Base-by-base conservation (phyloP, 1,284 basidiomycete genomes). In the Cutaneotrichosporon sp. region DNA sequence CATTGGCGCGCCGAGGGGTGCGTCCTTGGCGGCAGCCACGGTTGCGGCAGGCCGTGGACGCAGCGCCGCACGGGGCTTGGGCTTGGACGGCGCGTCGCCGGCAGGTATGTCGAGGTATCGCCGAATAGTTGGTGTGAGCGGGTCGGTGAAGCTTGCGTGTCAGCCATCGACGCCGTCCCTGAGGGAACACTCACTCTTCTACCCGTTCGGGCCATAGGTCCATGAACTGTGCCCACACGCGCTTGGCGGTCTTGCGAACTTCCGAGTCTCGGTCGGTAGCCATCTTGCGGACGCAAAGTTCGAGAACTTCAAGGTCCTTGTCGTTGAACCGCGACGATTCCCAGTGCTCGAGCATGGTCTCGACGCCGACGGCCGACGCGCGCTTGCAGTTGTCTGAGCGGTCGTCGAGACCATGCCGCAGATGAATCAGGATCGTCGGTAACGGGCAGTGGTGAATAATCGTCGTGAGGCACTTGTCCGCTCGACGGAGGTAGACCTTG, bases 211-310 rank as follows among this genome's bases (percentile, higher is more conserved):
- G 77, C 74, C 74, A 80, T 8, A 67, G 45, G 0, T 65, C 63
- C 14, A 60, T 59, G 54, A 76, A 80, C 35, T 54, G 46, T 23
- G 63, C 73, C 72, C 77, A 80, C 15, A 79, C 58, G 30, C 66
- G 63, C 57, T 76, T 77, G 8, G 69, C 72, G 10, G 66, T 70
- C 60, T 72, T 69, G 42, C 78, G 61, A 1, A 79, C 78, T 44
- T 79, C 76, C 0, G 73, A 65, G 60, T 78, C 76, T 39, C 75
- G 73, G 52, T 80, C 78, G 0, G 70, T 73, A 4, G 74, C 77
- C 56, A 75, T 73, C 49, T 67, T 68, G 52, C 65, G 71, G 23
- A 80, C 62, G 18, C 71, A 66, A 4, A 61, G 61, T 55, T 79
- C 78, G 21, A 80, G 54, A 15, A 72, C 46, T 15, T 49, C 60